Conservation (phyloP, 2,329 filamentous ascomycete genomes). For the Aspergillus sp. region DNA sequence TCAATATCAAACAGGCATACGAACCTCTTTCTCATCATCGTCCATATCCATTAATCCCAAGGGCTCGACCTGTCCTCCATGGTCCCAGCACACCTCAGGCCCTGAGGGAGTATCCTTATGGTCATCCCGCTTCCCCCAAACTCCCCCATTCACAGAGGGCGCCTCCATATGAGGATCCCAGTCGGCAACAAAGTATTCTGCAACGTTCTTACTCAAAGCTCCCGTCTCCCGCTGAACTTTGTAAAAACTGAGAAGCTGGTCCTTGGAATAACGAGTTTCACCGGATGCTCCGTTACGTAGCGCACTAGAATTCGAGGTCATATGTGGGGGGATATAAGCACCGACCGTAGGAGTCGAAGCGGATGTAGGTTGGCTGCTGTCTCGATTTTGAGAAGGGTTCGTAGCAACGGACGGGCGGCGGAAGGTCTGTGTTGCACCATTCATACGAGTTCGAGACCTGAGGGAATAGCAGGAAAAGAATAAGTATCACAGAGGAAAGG, state of each 20-base stretch:
- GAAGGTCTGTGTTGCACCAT: constrained; percentile 65
- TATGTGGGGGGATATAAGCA: constrained; percentile 59
- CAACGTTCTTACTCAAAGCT: constrained; percentile 55
- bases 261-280: constrained; percentile 67
- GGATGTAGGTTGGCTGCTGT: constrained; percentile 35
- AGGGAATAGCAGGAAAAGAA: constrained; percentile 2
- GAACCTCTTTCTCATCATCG: constrained; percentile 61
- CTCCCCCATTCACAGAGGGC: constrained; percentile 49
- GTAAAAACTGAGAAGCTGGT: constrained; percentile 73
- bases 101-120: constrained; percentile 69
- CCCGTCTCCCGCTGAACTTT: constrained; percentile 52
- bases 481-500: background rate
- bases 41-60: constrained; percentile 69
- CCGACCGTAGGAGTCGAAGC: constrained; percentile 39
- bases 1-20: constrained; percentile 13
- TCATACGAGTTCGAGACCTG: constrained; percentile 58
- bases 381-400: constrained; percentile 44
- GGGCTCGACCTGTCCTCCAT: constrained; percentile 63
- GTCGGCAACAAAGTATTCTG: constrained; percentile 64
- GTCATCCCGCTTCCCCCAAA: constrained; percentile 76
- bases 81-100: constrained; percentile 90
- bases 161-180: constrained; percentile 77
- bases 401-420: constrained; percentile 59
- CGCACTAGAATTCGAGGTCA: constrained; percentile 44
- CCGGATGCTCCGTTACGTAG: constrained; percentile 51